Evolutionary conservation across 768 basidiomycete genomes (phyloP).

Genomic region (Tricholoma matsutake): DNA sequence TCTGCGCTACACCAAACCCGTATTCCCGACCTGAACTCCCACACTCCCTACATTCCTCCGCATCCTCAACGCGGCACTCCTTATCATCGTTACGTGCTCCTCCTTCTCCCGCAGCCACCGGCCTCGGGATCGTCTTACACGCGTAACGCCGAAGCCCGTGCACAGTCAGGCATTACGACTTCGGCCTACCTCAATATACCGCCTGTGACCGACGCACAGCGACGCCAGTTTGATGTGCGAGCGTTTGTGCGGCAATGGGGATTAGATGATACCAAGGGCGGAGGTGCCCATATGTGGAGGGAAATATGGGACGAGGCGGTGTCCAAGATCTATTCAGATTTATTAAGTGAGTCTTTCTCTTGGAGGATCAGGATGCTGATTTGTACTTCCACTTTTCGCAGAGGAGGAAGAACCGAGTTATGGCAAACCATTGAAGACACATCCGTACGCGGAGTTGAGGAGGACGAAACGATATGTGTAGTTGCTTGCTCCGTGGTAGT

Average conservation of each 20-base stretch:
- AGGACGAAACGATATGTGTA: slow-evolving; percentile 44
- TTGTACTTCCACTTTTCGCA: slow-evolving; percentile 17
- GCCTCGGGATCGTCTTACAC: slow-evolving; percentile 30
- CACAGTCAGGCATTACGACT: slow-evolving; percentile 27
- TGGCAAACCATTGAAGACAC: slow-evolving; percentile 48
- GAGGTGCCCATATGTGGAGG: slow-evolving; percentile 83
- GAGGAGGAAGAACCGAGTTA: slow-evolving; percentile 52
- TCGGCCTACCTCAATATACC: slow-evolving; percentile 44
- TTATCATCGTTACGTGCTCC: slow-evolving; percentile 84
- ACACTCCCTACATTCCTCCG: slow-evolving; percentile 83
- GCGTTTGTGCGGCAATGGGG: slow-evolving; percentile 55
- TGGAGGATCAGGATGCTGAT: slow-evolving; percentile 9
- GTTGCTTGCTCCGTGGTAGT: not conserved
- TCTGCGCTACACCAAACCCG: slow-evolving; percentile 49
- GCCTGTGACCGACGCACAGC: slow-evolving; percentile 40
- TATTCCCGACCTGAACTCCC: slow-evolving; percentile 43
- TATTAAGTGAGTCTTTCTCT: slow-evolving; percentile 55
- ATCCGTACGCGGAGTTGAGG: slow-evolving; percentile 56
- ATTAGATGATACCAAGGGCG: slow-evolving; percentile 52
- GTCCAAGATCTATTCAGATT: slow-evolving; percentile 56
- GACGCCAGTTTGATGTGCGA: slow-evolving; percentile 65
- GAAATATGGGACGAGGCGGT: slow-evolving; percentile 71
- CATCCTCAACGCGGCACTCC: slow-evolving; percentile 88
- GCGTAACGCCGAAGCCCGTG: slow-evolving; percentile 32
- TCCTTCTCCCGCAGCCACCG: slow-evolving; percentile 71